phyloP scores from a whole-genome alignment of 1,139 yeast genomes.

The Scheffersomyces insectosa region DNA sequence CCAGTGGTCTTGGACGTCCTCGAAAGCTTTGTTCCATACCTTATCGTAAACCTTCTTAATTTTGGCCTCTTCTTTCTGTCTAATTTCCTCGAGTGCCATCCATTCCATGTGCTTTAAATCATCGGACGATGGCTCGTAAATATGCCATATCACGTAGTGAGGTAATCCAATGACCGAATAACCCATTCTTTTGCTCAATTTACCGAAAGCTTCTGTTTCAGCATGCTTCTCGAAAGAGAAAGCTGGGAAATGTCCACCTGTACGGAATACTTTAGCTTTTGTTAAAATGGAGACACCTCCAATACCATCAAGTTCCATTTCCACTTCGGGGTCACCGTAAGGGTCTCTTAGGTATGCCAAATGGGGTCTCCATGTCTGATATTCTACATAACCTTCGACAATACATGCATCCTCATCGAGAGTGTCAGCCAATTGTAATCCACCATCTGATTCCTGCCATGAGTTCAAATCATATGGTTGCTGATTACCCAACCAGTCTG shows the following conservation, averaged over 20 bases:
- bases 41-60: slow-evolving; percentile 69
- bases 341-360: slow-evolving; percentile 85
- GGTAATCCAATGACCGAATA: slow-evolving; percentile 81
- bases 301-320: slow-evolving; percentile 86
- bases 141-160: slow-evolving; percentile 90
- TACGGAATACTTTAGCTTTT: slow-evolving; percentile 75
- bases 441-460: slow-evolving; percentile 89
- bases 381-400: slow-evolving; percentile 90
- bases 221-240: slow-evolving; percentile 90
- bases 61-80: slow-evolving; percentile 67
- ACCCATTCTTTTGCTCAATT: slow-evolving; percentile 79
- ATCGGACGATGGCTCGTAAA: slow-evolving; percentile 84
- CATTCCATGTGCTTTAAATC: slow-evolving; percentile 93
- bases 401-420: slow-evolving; percentile 86
- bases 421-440: slow-evolving; percentile 71
- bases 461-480: slow-evolving; percentile 91
- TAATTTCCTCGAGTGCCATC: slow-evolving; percentile 91
- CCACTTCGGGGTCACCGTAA: slow-evolving; percentile 81
- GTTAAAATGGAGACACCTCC: slow-evolving; percentile 88
- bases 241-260: slow-evolving; percentile 87
- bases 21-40: slow-evolving; percentile 76
- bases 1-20: slow-evolving; percentile 73
- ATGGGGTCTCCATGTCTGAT: slow-evolving; percentile 92
- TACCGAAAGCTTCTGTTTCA: slow-evolving; percentile 92
- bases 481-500: slow-evolving; percentile 85